Percentiles rank a stretch among this genome's conserved stretches.
These are phyloP conservation scores for Chaetomiaceae sp. DNA, from an alignment of 2,329 filamentous ascomycete genomes.

Conservation along the genomic window DNA sequence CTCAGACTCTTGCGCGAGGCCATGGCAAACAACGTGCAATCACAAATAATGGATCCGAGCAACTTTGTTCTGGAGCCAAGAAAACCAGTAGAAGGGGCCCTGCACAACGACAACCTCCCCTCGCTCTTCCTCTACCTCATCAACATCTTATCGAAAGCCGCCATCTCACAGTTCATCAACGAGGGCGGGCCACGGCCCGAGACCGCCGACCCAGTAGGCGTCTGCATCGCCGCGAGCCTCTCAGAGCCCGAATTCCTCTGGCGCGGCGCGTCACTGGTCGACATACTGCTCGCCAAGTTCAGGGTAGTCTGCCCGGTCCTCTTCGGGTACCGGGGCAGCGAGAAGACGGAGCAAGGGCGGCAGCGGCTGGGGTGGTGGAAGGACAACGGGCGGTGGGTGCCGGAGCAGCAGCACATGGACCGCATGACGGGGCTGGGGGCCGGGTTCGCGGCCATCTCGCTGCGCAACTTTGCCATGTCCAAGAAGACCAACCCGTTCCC, in stretches of 20 bases:
- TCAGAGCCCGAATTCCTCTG: conserved; percentile 59
- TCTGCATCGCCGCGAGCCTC: conserved; percentile 65
- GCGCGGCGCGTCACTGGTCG: conserved; percentile 63
- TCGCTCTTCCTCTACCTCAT: conserved; percentile 66
- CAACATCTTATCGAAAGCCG: conserved; percentile 64
- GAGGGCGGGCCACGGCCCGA: conserved; percentile 57
- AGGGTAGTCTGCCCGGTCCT: conserved; percentile 76
- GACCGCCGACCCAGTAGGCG: conserved; percentile 67
- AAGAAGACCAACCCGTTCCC: conserved; percentile 69
- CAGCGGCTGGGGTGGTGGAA: conserved; percentile 69
- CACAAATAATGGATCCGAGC: conserved; percentile 47
- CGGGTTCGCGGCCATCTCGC: conserved; percentile 76
- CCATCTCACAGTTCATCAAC: conserved; percentile 61
- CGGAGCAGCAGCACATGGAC: conserved; percentile 70
- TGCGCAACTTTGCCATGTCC: conserved; percentile 75
- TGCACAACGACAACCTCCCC: conserved; percentile 47
- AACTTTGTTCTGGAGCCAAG: conserved; percentile 44
- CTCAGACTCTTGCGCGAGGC: conserved; percentile 48
- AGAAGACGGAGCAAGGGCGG: conserved; percentile 66
- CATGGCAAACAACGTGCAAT: conserved; percentile 44
- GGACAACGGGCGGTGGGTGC: conserved; percentile 55
- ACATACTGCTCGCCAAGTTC: conserved; percentile 78
- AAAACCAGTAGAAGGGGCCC: conserved; percentile 38
- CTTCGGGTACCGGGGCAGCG: conserved; percentile 75
- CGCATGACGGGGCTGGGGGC: conserved; percentile 79